Base-by-base conservation (phyloP, 495 filamentous ascomycete genomes). In the Articulospora tetracladia region DNA sequence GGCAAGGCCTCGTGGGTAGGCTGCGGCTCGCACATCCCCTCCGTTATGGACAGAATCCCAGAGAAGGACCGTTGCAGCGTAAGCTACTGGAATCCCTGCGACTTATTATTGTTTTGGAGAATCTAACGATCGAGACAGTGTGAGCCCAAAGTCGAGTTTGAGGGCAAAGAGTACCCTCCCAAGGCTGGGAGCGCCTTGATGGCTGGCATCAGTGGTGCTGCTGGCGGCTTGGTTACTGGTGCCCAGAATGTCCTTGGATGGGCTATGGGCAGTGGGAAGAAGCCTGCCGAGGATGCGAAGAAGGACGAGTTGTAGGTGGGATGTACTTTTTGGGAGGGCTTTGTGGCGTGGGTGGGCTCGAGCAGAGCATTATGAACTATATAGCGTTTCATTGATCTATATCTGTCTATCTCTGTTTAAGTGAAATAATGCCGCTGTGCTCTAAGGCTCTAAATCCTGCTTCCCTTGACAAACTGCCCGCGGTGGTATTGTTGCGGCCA, bases 1-100 rank as follows among this genome's bases (percentile, higher is more conserved):
- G 88, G 81, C 56, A 87, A 89, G 63, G 70, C 74, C 59, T 82
- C 86, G 51, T 93, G 88, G 89, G 78, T 72, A 60, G 88, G 89
- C 58, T 93, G 89, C 73, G 88, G 89, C 41, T 69, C 36, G 26
- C 89, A 92, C 67, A 79, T 92, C 51, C 79, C 86, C 17, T 72
- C 64, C 1, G 87, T 91, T 13, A 83, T 92, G 76, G 87, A 88
- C 68, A 56, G 69, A 0, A 70, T 90, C 23, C 80, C 86, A 2
- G 72, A 77, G 32, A 66, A 74, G 13, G 72, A 89, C 23, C 80
- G 88, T 71, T 93, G 89, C 68, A 75, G 76, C 12, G 39, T 44
- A 19, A 7, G 39, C n/a, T n/a, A n/a, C n/a, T n/a, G n/a, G n/a
- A n/a, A n/a, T n/a, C n/a, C n/a, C n/a, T n/a, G n/a, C n/a, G n/a